These are phyloP conservation scores for Fagopyrum esculentum DNA, from an alignment of 148 eudicot genomes.

Conservation along the genomic window DNA sequence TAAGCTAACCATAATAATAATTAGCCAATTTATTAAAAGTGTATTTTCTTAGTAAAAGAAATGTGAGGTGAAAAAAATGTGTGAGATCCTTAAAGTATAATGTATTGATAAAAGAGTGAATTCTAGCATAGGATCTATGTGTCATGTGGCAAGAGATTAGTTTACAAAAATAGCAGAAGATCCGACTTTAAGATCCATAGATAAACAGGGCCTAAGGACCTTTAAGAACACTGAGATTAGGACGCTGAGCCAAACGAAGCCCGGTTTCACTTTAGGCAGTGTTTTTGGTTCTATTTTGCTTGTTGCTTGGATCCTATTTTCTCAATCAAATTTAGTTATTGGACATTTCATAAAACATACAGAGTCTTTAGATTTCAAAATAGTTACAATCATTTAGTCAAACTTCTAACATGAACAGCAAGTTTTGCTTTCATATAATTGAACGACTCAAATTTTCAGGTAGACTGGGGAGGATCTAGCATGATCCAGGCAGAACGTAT, in stretches of 20 bases:
- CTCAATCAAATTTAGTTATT: background rate
- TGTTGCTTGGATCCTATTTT: background rate
- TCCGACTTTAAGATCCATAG: too few relatives aligned
- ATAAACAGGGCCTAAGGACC: too few relatives aligned
- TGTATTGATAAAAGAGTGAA: too few relatives aligned
- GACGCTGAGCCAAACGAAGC: background rate
- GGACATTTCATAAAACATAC: background rate
- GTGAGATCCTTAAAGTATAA: too few relatives aligned
- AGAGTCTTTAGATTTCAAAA: background rate
- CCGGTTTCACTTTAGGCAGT: background rate
- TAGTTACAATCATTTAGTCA: background rate
- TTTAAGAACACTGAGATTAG: too few relatives aligned
- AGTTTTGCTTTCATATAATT: background rate
- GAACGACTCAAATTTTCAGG: slow-evolving; percentile 29
- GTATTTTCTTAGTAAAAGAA: too few relatives aligned
- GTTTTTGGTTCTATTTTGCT: background rate
- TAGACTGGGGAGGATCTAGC: slow-evolving; percentile 84
- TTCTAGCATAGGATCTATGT: too few relatives aligned
- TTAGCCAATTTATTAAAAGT: too few relatives aligned
- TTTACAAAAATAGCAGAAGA: too few relatives aligned
- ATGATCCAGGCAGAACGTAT: slow-evolving; percentile 80
- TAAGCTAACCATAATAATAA: too few relatives aligned
- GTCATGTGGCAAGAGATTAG: too few relatives aligned
- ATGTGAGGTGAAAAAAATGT: too few relatives aligned
- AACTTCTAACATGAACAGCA: background rate